Base-by-base conservation (phyloP, 2,329 filamentous ascomycete species). In the Paecilomyces sp. region DNA sequence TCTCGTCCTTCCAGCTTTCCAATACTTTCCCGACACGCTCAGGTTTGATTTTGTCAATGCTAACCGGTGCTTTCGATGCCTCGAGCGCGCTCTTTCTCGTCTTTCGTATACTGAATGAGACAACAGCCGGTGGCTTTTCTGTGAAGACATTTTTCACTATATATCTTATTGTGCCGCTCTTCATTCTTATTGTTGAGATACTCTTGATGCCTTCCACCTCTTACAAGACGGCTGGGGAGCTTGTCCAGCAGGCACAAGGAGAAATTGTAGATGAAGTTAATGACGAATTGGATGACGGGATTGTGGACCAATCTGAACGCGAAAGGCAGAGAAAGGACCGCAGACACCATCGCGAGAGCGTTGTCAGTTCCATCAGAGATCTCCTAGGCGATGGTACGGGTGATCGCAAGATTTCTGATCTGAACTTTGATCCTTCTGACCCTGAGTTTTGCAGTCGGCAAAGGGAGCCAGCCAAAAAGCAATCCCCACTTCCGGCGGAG, bases 191-290 rank as follows among this genome's bases (percentile, higher is more conserved):
- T 30, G 79, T 84, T 18, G 89, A 94, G 74, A 67, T 93, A 28
- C 82, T 85, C 50, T 67, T 93, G 64, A 88, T 95, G 81, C 91
- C 91, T 0, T 79, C 77, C 15, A 85, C 87, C 63, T 91, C 88
- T 1, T 94, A 94, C 79, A 92, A 94, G 75, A 93, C 89, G 0
- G 85, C 92, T 0, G 90, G 91, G 54, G 91, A 97, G 73, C 82
- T 96, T 47, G 86, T 94, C 5, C 83, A 86, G 59, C 84, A 91
- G 69, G 87, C 86, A 15, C 88, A 91, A 65, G 76, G 77, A 15
- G 74, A 71, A 55, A 75, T 73, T 28, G 74, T 72, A 12, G 83
- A 83, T 7, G 85, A 88, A 66, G 79, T 81, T 22, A 65, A 80
- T 1, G 83, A 86, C 60, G 79, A 77, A 9, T 82, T 83, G 0